phyloP scores from a whole-genome alignment of 2,329 filamentous ascomycete species.

The Fusarium sp. region DNA sequence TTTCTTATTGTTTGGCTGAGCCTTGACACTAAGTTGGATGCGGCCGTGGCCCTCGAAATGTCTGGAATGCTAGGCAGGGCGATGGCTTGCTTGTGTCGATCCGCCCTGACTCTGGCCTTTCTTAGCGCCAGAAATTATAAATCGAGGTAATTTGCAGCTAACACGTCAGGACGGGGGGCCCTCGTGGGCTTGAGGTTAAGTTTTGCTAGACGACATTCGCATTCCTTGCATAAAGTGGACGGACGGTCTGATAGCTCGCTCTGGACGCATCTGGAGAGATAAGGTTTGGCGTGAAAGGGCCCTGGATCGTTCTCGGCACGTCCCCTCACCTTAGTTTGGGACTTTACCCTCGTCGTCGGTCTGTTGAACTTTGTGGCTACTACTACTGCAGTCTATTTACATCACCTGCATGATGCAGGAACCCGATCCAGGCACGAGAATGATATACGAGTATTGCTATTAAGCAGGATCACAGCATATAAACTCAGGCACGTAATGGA shows the following conservation, averaged over 20 bases:
- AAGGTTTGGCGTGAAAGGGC: conserved; percentile 13
- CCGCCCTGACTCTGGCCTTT: conserved; percentile 19
- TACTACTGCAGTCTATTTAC: neutral
- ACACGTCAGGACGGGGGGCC: conserved; percentile 3
- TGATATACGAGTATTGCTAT: neutral
- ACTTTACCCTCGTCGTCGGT: neutral
- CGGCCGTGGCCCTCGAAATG: conserved; percentile 1
- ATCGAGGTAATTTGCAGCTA: neutral
- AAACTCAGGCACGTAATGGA: neutral
- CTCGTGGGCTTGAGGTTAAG: conserved; percentile 1
- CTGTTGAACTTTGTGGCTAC: neutral
- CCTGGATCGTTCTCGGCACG: conserved; percentile 7
- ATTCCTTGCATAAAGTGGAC: conserved; percentile 8
- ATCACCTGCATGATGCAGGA: conserved; percentile 24
- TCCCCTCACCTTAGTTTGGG: neutral
- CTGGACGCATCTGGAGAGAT: conserved; percentile 19
- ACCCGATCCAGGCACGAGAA: conserved; percentile 12
- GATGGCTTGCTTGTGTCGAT: conserved; percentile 14
- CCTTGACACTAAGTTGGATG: conserved; percentile 22
- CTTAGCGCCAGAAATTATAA: conserved; percentile 10
- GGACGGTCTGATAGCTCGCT: neutral
- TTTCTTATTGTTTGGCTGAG: conserved; percentile 22
- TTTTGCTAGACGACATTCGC: conserved; percentile 22
- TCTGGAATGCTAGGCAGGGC: conserved; percentile 21
- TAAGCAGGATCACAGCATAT: neutral